phyloP scores from a whole-genome alignment of 2,329 filamentous ascomycete genomes.

The Sphaerostilbella broomeana region DNA sequence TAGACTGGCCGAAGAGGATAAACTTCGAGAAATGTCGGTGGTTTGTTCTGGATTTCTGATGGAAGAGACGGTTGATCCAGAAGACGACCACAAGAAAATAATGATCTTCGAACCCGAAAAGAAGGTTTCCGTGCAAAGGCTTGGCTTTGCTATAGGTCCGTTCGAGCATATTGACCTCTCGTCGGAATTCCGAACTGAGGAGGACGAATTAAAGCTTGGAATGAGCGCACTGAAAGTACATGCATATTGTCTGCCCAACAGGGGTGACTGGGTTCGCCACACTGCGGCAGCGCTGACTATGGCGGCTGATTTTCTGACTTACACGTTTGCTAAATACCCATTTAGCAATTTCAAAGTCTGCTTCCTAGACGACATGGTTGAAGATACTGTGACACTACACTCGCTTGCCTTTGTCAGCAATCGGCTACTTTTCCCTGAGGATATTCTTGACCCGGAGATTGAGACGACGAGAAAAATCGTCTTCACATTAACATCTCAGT shows the following conservation, averaged over 20 bases:
- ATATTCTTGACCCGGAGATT: constrained; percentile 79
- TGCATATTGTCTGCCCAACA: constrained; percentile 82
- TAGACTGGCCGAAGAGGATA: constrained; percentile 67
- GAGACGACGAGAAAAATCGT: constrained; percentile 74
- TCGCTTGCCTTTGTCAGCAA: constrained; percentile 84
- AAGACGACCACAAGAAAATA: constrained; percentile 76
- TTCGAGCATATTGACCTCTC: constrained; percentile 87
- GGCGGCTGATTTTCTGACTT: constrained; percentile 85
- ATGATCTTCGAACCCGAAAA: constrained; percentile 75
- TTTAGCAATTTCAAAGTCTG: constrained; percentile 89
- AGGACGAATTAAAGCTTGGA: constrained; percentile 86
- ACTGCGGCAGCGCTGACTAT: constrained; percentile 79
- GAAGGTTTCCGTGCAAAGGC: constrained; percentile 75
- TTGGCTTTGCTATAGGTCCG: constrained; percentile 89
- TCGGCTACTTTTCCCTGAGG: constrained; percentile 74
- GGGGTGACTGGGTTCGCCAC: constrained; percentile 75
- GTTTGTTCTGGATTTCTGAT: constrained; percentile 85
- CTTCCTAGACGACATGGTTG: constrained; percentile 83
- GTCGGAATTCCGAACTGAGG: constrained; percentile 79
- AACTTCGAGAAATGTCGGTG: constrained; percentile 79
- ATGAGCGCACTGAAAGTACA: constrained; percentile 83
- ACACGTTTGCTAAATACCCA: constrained; percentile 83
- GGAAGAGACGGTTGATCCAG: constrained; percentile 71
- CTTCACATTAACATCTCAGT: constrained; percentile 81
- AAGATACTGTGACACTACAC: constrained; percentile 69